These are phyloP conservation scores for Hygrophorus pudorinus DNA, from an alignment of 768 basidiomycete species.

Conservation along the genomic window DNA sequence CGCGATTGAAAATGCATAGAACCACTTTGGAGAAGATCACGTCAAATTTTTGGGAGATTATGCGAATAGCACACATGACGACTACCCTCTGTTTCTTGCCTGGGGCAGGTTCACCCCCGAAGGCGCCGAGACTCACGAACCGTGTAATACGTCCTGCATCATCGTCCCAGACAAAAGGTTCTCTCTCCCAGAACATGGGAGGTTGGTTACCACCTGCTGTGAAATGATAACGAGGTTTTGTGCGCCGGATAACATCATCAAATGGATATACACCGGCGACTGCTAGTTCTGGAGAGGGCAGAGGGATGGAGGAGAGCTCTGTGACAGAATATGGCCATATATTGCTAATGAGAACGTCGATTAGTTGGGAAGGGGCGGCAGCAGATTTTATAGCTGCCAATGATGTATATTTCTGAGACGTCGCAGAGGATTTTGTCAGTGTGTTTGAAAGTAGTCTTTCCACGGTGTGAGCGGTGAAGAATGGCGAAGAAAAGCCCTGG, in stretches of 20 bases:
- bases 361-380: conserved; percentile 48
- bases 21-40: conserved; percentile 54
- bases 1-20: conserved; percentile 89
- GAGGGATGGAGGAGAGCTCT: conserved; percentile 43
- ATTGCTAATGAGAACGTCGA: conserved; percentile 79
- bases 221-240: conserved; percentile 85
- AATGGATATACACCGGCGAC: conserved; percentile 43
- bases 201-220: conserved; percentile 53
- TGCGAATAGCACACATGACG: conserved; percentile 7
- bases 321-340: conserved; percentile 64
- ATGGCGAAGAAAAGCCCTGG: conserved; percentile 70
- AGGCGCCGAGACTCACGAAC: conserved; percentile 83
- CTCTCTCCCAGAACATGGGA: conserved; percentile 88
- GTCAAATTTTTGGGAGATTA: conserved; percentile 1
- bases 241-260: conserved; percentile 52
- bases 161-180: conserved; percentile 82
- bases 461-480: conserved; percentile 59
- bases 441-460: conserved; percentile 68
- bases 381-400: conserved; percentile 60
- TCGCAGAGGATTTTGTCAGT: conserved; percentile 37
- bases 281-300: conserved; percentile 37
- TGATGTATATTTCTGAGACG: conserved; percentile 41
- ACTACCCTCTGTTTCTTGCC: conserved; percentile 82
- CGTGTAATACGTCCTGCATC: conserved; percentile 58
- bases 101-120: conserved; percentile 51